A percentile compares a stretch with the other conserved stretches of the same genome.
phyloP scores from a whole-genome alignment of 495 filamentous ascomycete species.

The Jackrogersella multiformis region DNA sequence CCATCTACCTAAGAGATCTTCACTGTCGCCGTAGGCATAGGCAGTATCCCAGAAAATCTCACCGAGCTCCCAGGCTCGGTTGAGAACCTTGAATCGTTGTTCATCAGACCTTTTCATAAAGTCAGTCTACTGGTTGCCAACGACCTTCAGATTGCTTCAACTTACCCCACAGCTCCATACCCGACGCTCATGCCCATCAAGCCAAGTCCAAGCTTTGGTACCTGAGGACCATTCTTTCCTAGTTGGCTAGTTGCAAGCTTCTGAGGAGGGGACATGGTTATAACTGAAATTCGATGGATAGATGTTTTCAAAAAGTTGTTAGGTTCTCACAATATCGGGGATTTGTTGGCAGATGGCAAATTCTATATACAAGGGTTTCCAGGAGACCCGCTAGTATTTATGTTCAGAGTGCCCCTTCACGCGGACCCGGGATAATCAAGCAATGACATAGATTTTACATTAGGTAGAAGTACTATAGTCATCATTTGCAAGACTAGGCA shows the following conservation, averaged over 20 bases:
- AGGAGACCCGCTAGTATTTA: constrained; percentile 4
- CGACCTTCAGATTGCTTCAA: not conserved
- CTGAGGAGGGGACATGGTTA: constrained; percentile 25
- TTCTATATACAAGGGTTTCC: not conserved
- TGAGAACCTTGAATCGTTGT: constrained; percentile 59
- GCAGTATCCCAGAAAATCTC: constrained; percentile 62
- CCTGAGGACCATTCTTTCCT: constrained; percentile 62
- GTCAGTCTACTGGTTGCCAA: not conserved
- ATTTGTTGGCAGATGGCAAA: not conserved
- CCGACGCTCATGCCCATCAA: constrained; percentile 62
- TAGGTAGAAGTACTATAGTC: not conserved
- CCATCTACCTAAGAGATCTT: constrained; percentile 65
- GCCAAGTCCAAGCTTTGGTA: constrained; percentile 65
- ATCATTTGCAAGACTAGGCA: not conserved
- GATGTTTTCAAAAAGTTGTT: not conserved
- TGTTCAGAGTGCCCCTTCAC: not conserved
- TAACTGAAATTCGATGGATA: not conserved
- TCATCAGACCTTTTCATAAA: constrained; percentile 46
- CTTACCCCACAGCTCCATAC: constrained; percentile 55
- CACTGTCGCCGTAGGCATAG: constrained; percentile 59
- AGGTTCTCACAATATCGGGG: not conserved
- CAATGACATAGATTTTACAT: not conserved
- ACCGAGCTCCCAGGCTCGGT: constrained; percentile 58
- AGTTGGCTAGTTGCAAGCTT: constrained; percentile 50
- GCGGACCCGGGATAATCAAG: not conserved